Evolutionary conservation across 2,329 filamentous ascomycete species (phyloP), one percentile per base, ranked within the genome.

Genomic region (Ceratocystis eucalypticola): DNA sequence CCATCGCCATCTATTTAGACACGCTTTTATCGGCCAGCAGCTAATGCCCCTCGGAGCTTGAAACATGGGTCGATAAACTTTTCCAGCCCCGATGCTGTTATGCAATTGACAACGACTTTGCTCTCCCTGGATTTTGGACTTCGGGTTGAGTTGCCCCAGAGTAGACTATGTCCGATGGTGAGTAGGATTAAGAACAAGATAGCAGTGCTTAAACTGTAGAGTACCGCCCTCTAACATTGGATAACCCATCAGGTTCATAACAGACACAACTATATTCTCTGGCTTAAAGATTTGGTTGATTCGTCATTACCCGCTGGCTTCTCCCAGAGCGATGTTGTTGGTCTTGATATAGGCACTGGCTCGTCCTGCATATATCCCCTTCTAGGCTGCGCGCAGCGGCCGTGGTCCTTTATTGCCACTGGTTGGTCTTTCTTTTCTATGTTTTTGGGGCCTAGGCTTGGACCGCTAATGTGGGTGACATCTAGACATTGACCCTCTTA

Each of bases 361-460:
- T 89, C 93, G 17, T 95, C 90, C 70, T 88, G 88, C 71, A 96
- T 99, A 71, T 99, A 97, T 73, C 88, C 92, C 1, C 81, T 97
- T 1, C 80, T 99, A 0, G 90, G 86, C 22, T 89, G 88, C 70
- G 75, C 79, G 0, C 83, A 88, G 68, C 81, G 89, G 0, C 80
- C 82, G 2, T 97, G 92, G 92, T 80, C 76, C 1, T 91, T 92
- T 70, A 74, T 86, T 41, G 88, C 83, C 1, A 91, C 88, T 5
- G 77, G 79, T 80, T 41, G 20, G 17, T 1, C 12, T 6, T 12
- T 17, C 61, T 33, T 30, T 6, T 3, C 22, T 17, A 22, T n/a
- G 7, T 15, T 5, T 3, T 10, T 15, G 44, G 25, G 20, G 17
- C 3, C 50, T 6, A 15, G 20, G 25, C 37, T 25, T 10, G 30